Evolutionary conservation across 108 stramenopile genomes (phyloP), one percentile per base, ranked within the genome.

Genomic region (Cyclotella choctawhatcheeana): DNA sequence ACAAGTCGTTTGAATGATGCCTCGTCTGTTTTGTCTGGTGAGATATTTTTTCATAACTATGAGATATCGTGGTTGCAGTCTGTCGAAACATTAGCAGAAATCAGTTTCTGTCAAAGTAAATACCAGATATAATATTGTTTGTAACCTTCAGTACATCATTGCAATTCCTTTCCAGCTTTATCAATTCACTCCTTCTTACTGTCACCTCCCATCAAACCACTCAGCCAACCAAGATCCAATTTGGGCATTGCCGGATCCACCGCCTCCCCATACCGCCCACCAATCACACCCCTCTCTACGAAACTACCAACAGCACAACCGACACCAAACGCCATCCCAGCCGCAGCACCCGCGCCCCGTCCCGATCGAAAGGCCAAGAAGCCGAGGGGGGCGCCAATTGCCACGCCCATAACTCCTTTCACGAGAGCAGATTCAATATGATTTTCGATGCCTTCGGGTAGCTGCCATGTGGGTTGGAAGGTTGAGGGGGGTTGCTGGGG

Each of bases 391-490:
- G 67, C 79, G 8, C 79, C 79, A 20, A 80, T 32, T 32, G 79
- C 61, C 13, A 60, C 63, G 14, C 79, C 79, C 52, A 80, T 68
- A 44, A 44, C 59, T 29, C 71, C 66, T 73, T 80, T 80, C 33
- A 80, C 12, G 26, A 71, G 37, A 22, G 73, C 44, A n/a, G 79
- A 58, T 71, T 80, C 79, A 17, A 80, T 67, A 60, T 80, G 79
- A 40, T 80, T 62, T 64, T 80, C 79, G n/a, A 80, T 72, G 47
- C 79, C 79, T 13, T 40, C 34, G 3, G 79, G 67, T 0, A 80
- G 71, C 26, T 80, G 79, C 79, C 79, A 80, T 35, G 72, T 80
- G 22, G 79, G 79, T 64, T 73, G 45, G 40, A 80, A 80, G 40
- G 43, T 13, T 18, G 79, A 64, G 5, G 61, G 22, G 17, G 71